phyloP scores from a whole-genome alignment of 202 grass and related monocot species.

The Cymbopogon flexuosus region DNA sequence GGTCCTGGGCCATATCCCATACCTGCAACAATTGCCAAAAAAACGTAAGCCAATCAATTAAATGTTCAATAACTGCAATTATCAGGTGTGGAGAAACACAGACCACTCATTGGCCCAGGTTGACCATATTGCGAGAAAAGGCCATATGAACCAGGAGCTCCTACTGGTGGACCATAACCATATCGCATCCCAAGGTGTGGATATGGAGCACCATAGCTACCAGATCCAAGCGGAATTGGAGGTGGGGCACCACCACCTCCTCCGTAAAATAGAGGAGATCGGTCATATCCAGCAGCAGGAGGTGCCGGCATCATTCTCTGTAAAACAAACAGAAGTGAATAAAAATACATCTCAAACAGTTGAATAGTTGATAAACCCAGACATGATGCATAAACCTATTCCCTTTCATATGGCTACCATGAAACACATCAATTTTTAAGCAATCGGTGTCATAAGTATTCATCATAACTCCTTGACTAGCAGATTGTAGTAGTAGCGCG shows the following conservation, averaged over 20 bases:
- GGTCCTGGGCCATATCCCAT: conserved; percentile 71
- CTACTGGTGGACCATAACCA: conserved; percentile 62
- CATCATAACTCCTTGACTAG: neutral
- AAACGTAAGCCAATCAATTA: conserved; percentile 22
- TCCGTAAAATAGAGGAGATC: conserved; percentile 64
- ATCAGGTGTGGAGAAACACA: conserved; percentile 27
- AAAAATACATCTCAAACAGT: neutral
- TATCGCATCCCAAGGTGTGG: conserved; percentile 62
- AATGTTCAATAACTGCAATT: conserved; percentile 4
- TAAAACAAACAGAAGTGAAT: conserved; percentile 23
- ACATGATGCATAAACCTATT: neutral
- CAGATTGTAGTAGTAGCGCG: neutral
- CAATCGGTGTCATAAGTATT: neutral
- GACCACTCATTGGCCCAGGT: conserved; percentile 57
- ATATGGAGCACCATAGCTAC: conserved; percentile 61
- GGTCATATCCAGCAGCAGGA: conserved; percentile 55
- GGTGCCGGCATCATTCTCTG: conserved; percentile 65
- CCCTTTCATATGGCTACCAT: neutral
- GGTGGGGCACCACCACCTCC: conserved; percentile 40
- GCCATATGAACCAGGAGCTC: conserved; percentile 62
- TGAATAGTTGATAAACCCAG: neutral
- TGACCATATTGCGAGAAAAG: conserved; percentile 79
- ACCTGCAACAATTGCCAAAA: conserved; percentile 43
- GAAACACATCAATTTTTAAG: neutral
- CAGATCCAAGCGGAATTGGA: conserved; percentile 52